phyloP scores from a whole-genome alignment of 805 yeast genomes.

The Starmerella etchellsii region DNA sequence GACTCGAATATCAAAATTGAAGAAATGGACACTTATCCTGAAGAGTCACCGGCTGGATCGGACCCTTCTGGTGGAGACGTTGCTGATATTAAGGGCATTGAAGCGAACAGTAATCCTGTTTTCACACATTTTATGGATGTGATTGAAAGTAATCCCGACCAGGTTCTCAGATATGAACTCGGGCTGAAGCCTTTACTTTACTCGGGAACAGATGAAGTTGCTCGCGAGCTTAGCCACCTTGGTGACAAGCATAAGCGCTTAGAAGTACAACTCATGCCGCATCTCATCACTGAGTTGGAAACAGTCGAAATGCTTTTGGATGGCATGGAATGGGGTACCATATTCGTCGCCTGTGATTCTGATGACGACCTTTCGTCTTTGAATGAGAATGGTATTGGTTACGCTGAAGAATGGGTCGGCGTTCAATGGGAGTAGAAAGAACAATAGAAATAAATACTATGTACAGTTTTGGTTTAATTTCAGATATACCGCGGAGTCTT shows the following conservation, averaged over 20 bases:
- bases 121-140: slow-evolving; percentile 68
- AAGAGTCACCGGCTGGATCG: slow-evolving; percentile 11
- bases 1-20: slow-evolving; percentile 34
- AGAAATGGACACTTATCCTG: slow-evolving; percentile 30
- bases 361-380: slow-evolving; percentile 46
- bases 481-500: slow-evolving; percentile 38
- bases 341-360: slow-evolving; percentile 63
- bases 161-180: slow-evolving; percentile 72
- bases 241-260: slow-evolving; percentile 36
- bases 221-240: slow-evolving; percentile 33
- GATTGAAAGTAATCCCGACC: slow-evolving; percentile 71
- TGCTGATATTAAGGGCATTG: slow-evolving; percentile 29
- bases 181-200: slow-evolving; percentile 70
- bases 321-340: slow-evolving; percentile 98
- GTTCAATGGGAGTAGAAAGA: slow-evolving; percentile 63
- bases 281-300: slow-evolving; percentile 74
- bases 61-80: slow-evolving; percentile 10
- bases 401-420: slow-evolving; percentile 66
- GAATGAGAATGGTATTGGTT: slow-evolving; percentile 60
- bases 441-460: slow-evolving; percentile 5
- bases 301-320: slow-evolving; percentile 35
- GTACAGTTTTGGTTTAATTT: neutral
- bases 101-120: slow-evolving; percentile 38
- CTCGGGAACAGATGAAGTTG: slow-evolving; percentile 42
- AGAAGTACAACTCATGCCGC: slow-evolving; percentile 92